Evolutionary conservation across 108 stramenopile species (phyloP).

Genomic region (Cyclotella kingstonii): DNA sequence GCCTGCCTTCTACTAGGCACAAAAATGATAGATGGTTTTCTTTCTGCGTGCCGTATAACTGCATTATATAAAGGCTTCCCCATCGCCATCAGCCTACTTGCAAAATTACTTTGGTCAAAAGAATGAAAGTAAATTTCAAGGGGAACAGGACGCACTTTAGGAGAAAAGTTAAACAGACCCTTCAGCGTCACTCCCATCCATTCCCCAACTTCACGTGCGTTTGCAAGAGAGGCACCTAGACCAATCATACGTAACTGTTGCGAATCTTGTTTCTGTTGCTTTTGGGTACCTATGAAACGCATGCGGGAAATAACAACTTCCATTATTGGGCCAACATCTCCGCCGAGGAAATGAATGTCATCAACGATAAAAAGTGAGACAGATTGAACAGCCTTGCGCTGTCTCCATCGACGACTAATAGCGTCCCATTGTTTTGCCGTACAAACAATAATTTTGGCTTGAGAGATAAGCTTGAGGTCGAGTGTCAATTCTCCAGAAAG

Average conservation of each 20-base stretch:
- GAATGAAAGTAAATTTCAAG: constrained; percentile 93
- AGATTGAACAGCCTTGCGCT: constrained; percentile 90
- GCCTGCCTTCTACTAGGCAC: constrained; percentile 96
- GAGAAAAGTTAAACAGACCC: constrained; percentile 93
- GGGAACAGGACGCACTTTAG: constrained; percentile 89
- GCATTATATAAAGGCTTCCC: constrained; percentile 94
- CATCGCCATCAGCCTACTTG: constrained; percentile 92
- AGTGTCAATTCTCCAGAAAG: constrained; percentile 90
- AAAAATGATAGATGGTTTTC: constrained; percentile 84
- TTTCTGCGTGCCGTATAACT: constrained; percentile 68
- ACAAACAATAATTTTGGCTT: constrained; percentile 78
- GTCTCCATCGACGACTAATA: constrained; percentile 92
- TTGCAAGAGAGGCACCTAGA: constrained; percentile 91
- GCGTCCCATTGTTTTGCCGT: constrained; percentile 91
- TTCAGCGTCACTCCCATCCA: constrained; percentile 94
- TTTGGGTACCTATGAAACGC: constrained; percentile 88
- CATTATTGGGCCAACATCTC: constrained; percentile 83
- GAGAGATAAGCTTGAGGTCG: constrained; percentile 79
- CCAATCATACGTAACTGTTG: constrained; percentile 86
- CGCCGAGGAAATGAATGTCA: constrained; percentile 96
- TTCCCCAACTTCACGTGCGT: constrained; percentile 96
- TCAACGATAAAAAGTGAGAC: constrained; percentile 93
- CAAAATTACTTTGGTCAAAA: constrained; percentile 92
- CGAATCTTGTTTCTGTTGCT: constrained; percentile 45
- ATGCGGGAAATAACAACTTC: constrained; percentile 97